A percentile compares a stretch with the other conserved stretches of the same genome.
Evolutionary conservation across 208 protist species (phyloP).

Genomic region (Crithidia expoeki): DNA sequence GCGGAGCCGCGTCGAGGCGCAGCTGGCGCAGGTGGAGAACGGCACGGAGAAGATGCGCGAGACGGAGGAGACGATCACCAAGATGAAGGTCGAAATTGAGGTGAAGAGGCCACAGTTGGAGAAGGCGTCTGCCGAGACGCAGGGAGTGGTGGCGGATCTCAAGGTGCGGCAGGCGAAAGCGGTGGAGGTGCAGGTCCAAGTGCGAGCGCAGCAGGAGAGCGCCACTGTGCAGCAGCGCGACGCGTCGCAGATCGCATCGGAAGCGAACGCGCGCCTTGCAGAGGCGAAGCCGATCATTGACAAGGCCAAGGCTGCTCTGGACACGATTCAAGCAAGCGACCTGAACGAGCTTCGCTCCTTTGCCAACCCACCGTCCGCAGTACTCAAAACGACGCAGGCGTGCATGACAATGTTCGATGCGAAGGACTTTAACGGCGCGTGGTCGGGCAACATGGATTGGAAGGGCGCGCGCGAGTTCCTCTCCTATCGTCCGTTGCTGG

Average conservation of each 20-base stretch:
- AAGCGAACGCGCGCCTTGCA: constrained; percentile 92
- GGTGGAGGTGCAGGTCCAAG: constrained; percentile 87
- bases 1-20: constrained; percentile 71
- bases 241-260: constrained; percentile 84
- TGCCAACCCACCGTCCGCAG: constrained; percentile 93
- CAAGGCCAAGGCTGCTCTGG: constrained; percentile 91
- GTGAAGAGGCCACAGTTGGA: constrained; percentile 90
- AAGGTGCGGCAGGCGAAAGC: constrained; percentile 87
- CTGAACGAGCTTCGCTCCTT: constrained; percentile 96
- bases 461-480: constrained; percentile 92
- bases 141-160: constrained; percentile 89
- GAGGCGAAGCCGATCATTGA: constrained; percentile 95
- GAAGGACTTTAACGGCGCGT: constrained; percentile 86
- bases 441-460: constrained; percentile 91
- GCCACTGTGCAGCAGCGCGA: constrained; percentile 87
- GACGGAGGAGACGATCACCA: constrained; percentile 92
- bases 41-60: constrained; percentile 92
- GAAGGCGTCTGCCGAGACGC: constrained; percentile 88
- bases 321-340: constrained; percentile 94
- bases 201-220: constrained; percentile 90
- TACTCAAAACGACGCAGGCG: constrained; percentile 95
- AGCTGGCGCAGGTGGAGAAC: constrained; percentile 92
- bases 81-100: constrained; percentile 93
- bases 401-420: constrained; percentile 97
- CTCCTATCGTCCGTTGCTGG: constrained; percentile 92